These are phyloP conservation scores for Tolypocladium ovalisporum DNA, from an alignment of 2,329 filamentous ascomycete genomes.

Conservation along the genomic window DNA sequence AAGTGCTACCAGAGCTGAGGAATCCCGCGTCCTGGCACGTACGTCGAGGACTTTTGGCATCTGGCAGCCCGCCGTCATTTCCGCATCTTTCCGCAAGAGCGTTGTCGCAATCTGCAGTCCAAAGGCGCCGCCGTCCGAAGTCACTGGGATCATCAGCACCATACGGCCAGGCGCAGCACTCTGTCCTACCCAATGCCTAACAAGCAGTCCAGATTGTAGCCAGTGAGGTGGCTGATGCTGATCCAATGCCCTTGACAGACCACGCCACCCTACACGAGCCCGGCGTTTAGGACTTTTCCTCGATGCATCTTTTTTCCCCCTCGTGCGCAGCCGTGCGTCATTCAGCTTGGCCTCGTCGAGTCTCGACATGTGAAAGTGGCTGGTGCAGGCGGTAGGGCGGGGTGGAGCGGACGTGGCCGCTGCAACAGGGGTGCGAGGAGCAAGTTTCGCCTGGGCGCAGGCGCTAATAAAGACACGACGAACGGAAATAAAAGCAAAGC, in stretches of 20 bases:
- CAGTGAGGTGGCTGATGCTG: not conserved
- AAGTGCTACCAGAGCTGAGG: not conserved
- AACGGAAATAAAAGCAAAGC: not conserved
- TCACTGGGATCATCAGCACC: not conserved
- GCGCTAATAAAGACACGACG: not conserved
- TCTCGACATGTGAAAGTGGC: slow-evolving; percentile 23
- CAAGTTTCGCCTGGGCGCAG: not conserved
- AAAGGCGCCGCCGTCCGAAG: not conserved
- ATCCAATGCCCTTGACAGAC: not conserved
- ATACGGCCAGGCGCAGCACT: not conserved
- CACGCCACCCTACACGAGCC: not conserved
- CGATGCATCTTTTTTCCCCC: not conserved
- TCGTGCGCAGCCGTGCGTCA: not conserved
- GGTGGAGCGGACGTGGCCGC: not conserved
- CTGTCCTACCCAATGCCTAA: not conserved
- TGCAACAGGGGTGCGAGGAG: not conserved
- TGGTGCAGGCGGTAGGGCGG: slow-evolving; percentile 3
- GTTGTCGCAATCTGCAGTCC: not conserved
- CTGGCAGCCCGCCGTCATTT: not conserved
- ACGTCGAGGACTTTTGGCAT: not conserved
- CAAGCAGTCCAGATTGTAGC: not conserved
- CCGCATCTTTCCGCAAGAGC: not conserved
- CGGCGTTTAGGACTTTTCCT: not conserved
- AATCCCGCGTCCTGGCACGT: not conserved
- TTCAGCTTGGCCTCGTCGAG: not conserved